Evolutionary conservation across 2,329 filamentous ascomycete genomes (phyloP).

Genomic region (Sclerotinia spermophila): DNA sequence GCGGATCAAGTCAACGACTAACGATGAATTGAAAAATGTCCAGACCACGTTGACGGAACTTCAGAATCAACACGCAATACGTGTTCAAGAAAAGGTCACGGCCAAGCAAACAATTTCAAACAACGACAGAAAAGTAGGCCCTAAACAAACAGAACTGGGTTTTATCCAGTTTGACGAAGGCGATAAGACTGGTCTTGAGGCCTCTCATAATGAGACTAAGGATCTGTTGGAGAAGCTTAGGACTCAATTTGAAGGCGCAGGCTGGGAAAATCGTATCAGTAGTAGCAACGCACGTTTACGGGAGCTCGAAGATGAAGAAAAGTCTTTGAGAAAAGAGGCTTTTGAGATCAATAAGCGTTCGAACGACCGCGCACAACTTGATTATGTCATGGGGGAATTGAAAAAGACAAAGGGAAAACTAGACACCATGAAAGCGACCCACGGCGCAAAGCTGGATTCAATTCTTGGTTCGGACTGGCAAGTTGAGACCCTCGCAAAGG

Average conservation of each 20-base stretch:
- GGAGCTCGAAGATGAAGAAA: conserved; percentile 66
- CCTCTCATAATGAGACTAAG: conserved; percentile 67
- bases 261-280: conserved; percentile 69
- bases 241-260: conserved; percentile 57
- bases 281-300: conserved; percentile 62
- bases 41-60: conserved; percentile 69
- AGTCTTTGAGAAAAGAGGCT: conserved; percentile 73
- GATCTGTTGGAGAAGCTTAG: conserved; percentile 58
- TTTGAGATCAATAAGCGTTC: conserved; percentile 78
- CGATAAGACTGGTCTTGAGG: conserved; percentile 70
- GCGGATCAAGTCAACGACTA: conserved; percentile 66
- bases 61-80: conserved; percentile 67
- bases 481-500: conserved; percentile 62
- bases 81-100: conserved; percentile 69
- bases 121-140: conserved; percentile 67
- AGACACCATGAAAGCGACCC: conserved; percentile 71
- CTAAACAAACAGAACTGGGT: conserved; percentile 65
- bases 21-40: conserved; percentile 70
- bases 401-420: conserved; percentile 70
- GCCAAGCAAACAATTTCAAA: conserved; percentile 67
- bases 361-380: conserved; percentile 77
- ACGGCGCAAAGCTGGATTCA: conserved; percentile 64
- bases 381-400: conserved; percentile 77
- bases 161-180: conserved; percentile 84
- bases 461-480: conserved; percentile 67